Conservation (phyloP, 768 basidiomycete genomes). For the Lentinula boryana region DNA sequence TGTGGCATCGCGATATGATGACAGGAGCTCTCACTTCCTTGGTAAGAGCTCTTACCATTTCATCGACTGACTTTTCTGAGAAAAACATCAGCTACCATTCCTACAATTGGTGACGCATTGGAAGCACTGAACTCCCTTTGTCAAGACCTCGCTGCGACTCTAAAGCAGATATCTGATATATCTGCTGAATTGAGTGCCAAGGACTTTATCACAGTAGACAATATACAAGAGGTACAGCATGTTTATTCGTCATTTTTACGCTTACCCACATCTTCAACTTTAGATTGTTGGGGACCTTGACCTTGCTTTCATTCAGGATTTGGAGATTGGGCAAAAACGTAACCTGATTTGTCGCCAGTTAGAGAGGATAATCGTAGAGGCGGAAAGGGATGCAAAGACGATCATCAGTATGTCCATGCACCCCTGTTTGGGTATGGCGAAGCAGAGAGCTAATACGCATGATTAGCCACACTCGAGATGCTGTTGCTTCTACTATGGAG, state of each 20-base stretch:
- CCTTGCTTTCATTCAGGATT: slow-evolving; percentile 50
- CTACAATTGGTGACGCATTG: slow-evolving; percentile 69
- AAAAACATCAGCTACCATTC: slow-evolving; percentile 52
- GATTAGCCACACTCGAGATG: slow-evolving; percentile 68
- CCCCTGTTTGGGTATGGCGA: neutral
- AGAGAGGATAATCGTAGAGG: slow-evolving; percentile 32
- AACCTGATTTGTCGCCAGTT: slow-evolving; percentile 58
- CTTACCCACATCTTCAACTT: neutral
- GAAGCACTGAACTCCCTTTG: slow-evolving; percentile 60
- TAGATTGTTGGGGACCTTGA: slow-evolving; percentile 50
- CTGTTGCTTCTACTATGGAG: slow-evolving; percentile 75
- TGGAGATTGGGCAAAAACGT: slow-evolving; percentile 67
- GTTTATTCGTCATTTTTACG: slow-evolving; percentile 8
- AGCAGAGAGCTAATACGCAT: neutral
- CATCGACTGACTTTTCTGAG: neutral
- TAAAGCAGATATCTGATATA: slow-evolving; percentile 65
- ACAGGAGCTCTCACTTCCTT: slow-evolving; percentile 50
- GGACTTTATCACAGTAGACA: slow-evolving; percentile 66
- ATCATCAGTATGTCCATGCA: slow-evolving; percentile 43
- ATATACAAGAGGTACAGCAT: slow-evolving; percentile 56
- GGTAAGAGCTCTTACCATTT: slow-evolving; percentile 29
- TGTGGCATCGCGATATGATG: slow-evolving; percentile 50
- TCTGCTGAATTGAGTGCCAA: slow-evolving; percentile 66
- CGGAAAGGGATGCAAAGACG: slow-evolving; percentile 43
- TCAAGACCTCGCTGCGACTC: slow-evolving; percentile 49